Percentiles rank a stretch among this genome's conserved stretches.
Evolutionary conservation across 2,329 filamentous ascomycete genomes (phyloP).

Genomic region (Raffaelea albimanens): DNA sequence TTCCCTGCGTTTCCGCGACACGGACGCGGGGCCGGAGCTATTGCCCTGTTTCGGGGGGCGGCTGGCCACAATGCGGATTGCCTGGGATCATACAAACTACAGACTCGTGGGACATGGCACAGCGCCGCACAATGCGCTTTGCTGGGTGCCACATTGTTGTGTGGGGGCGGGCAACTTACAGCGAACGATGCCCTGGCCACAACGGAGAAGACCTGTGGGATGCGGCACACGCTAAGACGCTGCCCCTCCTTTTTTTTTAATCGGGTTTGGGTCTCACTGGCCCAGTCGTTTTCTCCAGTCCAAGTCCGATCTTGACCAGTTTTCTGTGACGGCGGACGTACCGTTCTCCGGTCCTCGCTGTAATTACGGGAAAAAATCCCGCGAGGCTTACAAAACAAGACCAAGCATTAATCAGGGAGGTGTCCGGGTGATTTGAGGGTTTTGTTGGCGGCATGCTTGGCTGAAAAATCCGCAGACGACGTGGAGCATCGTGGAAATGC

Average conservation of each 20-base stretch:
- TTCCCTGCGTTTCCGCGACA: not conserved
- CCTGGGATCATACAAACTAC: too few relatives aligned
- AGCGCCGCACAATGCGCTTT: too few relatives aligned
- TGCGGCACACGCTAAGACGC: too few relatives aligned
- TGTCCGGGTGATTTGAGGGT: too few relatives aligned
- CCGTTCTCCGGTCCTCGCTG: slow-evolving; percentile 5
- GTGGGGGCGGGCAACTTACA: not conserved
- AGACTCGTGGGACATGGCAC: too few relatives aligned
- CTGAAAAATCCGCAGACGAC: not conserved
- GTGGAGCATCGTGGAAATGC: too few relatives aligned
- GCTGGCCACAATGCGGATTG: too few relatives aligned
- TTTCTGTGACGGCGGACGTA: not conserved
- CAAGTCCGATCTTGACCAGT: not conserved
- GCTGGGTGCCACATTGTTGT: too few relatives aligned
- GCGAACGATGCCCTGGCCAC: not conserved
- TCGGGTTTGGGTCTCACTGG: too few relatives aligned
- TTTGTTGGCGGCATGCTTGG: not conserved
- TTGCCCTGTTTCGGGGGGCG: not conserved
- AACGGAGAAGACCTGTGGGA: too few relatives aligned
- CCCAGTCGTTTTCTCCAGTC: too few relatives aligned
- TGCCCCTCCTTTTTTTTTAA: too few relatives aligned
- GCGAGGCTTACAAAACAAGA: slow-evolving; percentile 1
- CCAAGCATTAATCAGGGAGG: not conserved
- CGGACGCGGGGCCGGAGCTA: not conserved
- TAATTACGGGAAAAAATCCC: slow-evolving; percentile 4